Percentiles rank a stretch among this genome's conserved stretches.
Conservation (phyloP, 768 basidiomycete species). For the Sutorius australiensis region DNA sequence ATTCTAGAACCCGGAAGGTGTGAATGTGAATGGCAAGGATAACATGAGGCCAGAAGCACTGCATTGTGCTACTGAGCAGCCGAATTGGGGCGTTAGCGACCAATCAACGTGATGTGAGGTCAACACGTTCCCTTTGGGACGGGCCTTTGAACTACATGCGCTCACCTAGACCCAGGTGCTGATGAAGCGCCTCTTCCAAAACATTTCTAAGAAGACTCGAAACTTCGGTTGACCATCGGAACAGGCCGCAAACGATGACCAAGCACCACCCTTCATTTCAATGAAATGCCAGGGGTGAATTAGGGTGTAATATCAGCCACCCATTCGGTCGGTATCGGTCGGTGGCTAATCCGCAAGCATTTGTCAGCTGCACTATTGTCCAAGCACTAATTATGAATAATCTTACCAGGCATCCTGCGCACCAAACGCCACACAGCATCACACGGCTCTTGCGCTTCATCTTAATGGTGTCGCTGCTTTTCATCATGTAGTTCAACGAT, state of each 20-base stretch:
- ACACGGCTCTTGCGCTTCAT: conserved; percentile 12
- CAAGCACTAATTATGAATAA: conserved; percentile 4
- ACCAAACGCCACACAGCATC: conserved; percentile 15
- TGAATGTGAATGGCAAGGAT: conserved; percentile 25
- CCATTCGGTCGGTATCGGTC: conserved; percentile 13
- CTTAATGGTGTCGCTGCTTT: conserved; percentile 5
- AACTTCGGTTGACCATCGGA: conserved; percentile 5
- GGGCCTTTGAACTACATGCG: conserved; percentile 4
- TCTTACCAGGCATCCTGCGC: conserved; percentile 16
- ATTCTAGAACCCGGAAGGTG: conserved; percentile 22
- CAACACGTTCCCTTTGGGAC: conserved; percentile 14
- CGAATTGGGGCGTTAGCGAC: conserved; percentile 17
- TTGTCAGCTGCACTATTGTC: conserved; percentile 20
- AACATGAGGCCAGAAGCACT: conserved; percentile 30
- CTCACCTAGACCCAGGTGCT: conserved; percentile 12
- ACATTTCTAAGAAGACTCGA: conserved; percentile 12
- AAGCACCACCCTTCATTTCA: conserved; percentile 18
- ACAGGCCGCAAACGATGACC: conserved; percentile 6
- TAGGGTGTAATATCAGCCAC: conserved; percentile 20
- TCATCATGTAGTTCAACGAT: conserved; percentile 2
- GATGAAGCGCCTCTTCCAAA: conserved; percentile 6
- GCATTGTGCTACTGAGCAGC: conserved; percentile 13
- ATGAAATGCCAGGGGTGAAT: conserved; percentile 15
- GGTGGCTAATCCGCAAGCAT: conserved; percentile 13
- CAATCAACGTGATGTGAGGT: conserved; percentile 16